Evolutionary conservation across 805 yeast genomes (phyloP).

Genomic region (Sugiyamaella americana): DNA sequence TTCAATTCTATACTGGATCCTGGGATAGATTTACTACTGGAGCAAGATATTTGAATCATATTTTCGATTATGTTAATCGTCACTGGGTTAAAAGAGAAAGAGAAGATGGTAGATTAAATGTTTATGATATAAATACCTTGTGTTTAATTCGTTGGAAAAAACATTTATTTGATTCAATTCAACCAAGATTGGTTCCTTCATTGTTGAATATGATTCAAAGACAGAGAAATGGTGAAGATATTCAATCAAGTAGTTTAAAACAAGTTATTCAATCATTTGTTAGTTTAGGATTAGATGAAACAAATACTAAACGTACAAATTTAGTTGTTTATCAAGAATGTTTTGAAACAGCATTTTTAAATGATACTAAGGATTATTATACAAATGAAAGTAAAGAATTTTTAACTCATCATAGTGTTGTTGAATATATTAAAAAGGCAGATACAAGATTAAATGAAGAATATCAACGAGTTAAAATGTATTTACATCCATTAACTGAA

Average conservation of each 20-base stretch:
- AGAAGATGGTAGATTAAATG: slow-evolving; percentile 83
- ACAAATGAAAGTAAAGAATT: slow-evolving; percentile 60
- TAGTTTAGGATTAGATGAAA: slow-evolving; percentile 81
- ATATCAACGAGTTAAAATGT: slow-evolving; percentile 65
- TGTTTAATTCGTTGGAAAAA: slow-evolving; percentile 85
- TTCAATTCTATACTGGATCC: slow-evolving; percentile 75
- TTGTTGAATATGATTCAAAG: slow-evolving; percentile 67
- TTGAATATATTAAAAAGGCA: slow-evolving; percentile 85
- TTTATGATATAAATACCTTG: slow-evolving; percentile 85
- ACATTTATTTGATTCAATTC: slow-evolving; percentile 65
- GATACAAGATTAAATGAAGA: slow-evolving; percentile 80
- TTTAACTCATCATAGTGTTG: slow-evolving; percentile 69
- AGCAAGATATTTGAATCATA: slow-evolving; percentile 85
- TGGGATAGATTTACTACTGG: slow-evolving; percentile 91
- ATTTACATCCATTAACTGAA: slow-evolving; percentile 81
- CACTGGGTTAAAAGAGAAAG: slow-evolving; percentile 98
- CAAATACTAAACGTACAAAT: slow-evolving; percentile 80
- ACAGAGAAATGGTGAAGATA: slow-evolving; percentile 74
- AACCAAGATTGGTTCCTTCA: slow-evolving; percentile 55
- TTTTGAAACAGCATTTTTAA: slow-evolving; percentile 72
- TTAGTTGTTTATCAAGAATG: slow-evolving; percentile 71
- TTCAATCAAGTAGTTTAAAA: slow-evolving; percentile 59
- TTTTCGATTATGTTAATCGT: slow-evolving; percentile 90
- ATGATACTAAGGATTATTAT: slow-evolving; percentile 51
- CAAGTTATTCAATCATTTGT: slow-evolving; percentile 83